A percentile compares a stretch with the other conserved stretches of the same genome.
Conservation (phyloP, 1,284 basidiomycete species). For the Meira miltonrushii region DNA sequence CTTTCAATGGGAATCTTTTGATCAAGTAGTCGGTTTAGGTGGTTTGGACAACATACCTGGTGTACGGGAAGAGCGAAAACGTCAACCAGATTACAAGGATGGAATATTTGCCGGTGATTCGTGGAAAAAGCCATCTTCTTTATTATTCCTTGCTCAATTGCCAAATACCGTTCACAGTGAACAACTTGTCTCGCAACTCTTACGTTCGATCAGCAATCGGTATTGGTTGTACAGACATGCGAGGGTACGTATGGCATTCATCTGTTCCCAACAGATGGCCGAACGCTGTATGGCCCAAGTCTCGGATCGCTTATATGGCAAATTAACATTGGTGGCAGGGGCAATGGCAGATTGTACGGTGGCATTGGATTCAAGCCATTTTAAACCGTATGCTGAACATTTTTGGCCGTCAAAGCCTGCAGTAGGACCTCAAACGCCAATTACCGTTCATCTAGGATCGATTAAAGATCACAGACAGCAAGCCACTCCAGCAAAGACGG, state of each 20-base stretch:
- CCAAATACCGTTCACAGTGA: slow-evolving; percentile 50
- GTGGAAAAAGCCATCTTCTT: slow-evolving; percentile 12
- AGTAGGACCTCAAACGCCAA: slow-evolving; percentile 35
- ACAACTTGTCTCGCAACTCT: slow-evolving; percentile 46
- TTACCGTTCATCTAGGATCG: neutral
- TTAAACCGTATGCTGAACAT: slow-evolving; percentile 29
- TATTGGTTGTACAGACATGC: slow-evolving; percentile 45
- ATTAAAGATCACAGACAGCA: neutral
- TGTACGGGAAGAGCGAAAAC: neutral
- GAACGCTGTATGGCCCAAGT: slow-evolving; percentile 29
- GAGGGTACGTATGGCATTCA: slow-evolving; percentile 33
- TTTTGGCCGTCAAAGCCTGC: slow-evolving; percentile 35
- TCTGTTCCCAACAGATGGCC: slow-evolving; percentile 42
- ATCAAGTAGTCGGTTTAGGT: neutral
- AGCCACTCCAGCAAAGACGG: neutral
- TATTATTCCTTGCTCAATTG: slow-evolving; percentile 45
- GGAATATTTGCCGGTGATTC: no score
- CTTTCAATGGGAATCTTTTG: neutral
- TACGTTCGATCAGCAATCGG: slow-evolving; percentile 35
- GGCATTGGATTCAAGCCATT: slow-evolving; percentile 19
- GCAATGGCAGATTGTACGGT: slow-evolving; percentile 26
- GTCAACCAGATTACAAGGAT: slow-evolving; percentile 1
- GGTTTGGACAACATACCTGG: neutral
- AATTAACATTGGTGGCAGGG: slow-evolving; percentile 34
- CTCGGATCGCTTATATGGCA: slow-evolving; percentile 27